Conservation (phyloP, 2,329 filamentous ascomycete genomes). For the Ilyonectria sp. region DNA sequence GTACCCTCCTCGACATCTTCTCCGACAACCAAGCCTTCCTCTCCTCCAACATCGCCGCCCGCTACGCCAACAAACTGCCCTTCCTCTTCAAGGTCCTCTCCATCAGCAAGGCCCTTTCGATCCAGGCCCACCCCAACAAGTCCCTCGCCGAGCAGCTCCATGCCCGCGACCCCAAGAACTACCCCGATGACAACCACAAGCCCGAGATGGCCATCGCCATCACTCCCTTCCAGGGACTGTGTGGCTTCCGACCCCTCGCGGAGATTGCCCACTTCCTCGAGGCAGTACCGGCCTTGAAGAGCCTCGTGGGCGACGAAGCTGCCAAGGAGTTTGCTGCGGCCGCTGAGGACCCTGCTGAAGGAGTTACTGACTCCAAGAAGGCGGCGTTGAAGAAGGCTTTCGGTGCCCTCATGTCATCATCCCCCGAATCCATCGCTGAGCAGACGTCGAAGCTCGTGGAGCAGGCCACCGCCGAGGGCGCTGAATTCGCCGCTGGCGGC, state of each 20-base stretch:
- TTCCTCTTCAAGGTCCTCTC: conserved; percentile 99
- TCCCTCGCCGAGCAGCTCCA: conserved; percentile 90
- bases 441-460: conserved; percentile 79
- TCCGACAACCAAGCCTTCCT: conserved; percentile 89
- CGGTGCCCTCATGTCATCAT: conserved; percentile 84
- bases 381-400: conserved; percentile 83
- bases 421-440: conserved; percentile 67
- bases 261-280: conserved; percentile 91
- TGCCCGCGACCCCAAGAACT: conserved; percentile 89
- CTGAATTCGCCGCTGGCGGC: conserved; percentile 82
- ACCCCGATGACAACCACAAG: conserved; percentile 99
- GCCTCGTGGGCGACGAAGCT: conserved; percentile 76
- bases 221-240: conserved; percentile 95
- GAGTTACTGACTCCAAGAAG: conserved; percentile 76
- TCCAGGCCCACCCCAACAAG: conserved; percentile 98
- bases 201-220: conserved; percentile 99
- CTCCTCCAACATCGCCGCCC: conserved; percentile 78
- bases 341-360: conserved; percentile 59
- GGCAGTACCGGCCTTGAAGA: conserved; percentile 68
- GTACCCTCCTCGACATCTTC: conserved; percentile 88
- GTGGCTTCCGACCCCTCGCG: conserved; percentile 89
- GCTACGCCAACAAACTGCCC: conserved; percentile 86
- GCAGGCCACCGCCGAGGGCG: conserved; percentile 77
- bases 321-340: conserved; percentile 70
- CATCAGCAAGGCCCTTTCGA: conserved; percentile 95